These are phyloP conservation scores for Coemansia sp. DNA, from an alignment of 192 early-diverging fungal genomes.

Conservation along the genomic window DNA sequence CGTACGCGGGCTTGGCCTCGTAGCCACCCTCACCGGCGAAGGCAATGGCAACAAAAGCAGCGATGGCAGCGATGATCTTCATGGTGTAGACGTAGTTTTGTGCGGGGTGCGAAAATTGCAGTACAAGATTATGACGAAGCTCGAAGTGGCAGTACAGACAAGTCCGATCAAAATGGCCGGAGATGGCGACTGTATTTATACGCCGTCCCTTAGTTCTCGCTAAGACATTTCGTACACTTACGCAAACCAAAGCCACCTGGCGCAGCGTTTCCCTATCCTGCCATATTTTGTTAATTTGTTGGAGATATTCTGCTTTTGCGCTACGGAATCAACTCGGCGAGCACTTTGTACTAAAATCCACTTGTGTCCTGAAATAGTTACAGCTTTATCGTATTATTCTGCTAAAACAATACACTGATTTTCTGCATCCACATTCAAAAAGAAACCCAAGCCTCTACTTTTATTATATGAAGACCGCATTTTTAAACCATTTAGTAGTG, in stretches of 20 bases:
- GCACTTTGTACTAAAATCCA: background rate
- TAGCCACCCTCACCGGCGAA: conserved; percentile 36
- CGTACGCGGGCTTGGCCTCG: conserved; percentile 28
- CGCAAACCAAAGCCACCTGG: background rate
- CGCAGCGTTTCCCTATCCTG: background rate
- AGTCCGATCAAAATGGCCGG: background rate
- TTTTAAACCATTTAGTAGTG: background rate
- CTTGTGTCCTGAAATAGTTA: background rate
- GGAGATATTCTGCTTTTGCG: background rate
- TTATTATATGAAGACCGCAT: background rate
- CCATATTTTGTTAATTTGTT: background rate
- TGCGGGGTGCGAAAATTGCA: conserved; percentile 1
- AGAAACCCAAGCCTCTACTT: background rate
- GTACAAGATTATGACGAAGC: background rate
- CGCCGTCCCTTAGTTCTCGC: background rate
- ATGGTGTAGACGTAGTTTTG: conserved; percentile 11
- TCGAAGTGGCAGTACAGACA: background rate
- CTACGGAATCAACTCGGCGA: background rate
- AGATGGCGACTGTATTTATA: background rate
- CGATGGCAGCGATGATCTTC: conserved; percentile 43
- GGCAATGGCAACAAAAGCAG: conserved; percentile 26
- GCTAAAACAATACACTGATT: background rate
- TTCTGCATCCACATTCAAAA: background rate
- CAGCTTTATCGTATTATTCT: no score
- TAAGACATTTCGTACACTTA: background rate